Percentiles rank a stretch among this genome's conserved stretches.
phyloP scores from a whole-genome alignment of 2,329 filamentous ascomycete genomes.

The Knufia fluminis region DNA sequence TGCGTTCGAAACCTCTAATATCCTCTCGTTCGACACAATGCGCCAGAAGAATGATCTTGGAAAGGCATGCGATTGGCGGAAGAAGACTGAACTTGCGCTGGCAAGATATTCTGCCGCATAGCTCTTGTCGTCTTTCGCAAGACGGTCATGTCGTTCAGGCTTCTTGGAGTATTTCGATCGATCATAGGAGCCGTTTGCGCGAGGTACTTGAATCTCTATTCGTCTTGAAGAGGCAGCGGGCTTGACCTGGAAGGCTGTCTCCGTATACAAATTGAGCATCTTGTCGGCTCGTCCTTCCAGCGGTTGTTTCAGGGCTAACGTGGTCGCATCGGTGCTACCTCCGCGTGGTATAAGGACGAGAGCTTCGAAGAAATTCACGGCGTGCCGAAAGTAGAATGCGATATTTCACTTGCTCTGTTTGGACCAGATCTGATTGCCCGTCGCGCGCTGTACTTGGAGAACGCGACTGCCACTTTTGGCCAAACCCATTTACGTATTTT shows the following conservation, averaged over 20 bases:
- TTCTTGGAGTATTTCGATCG: constrained; percentile 14
- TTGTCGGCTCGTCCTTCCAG: neutral
- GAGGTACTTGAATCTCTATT: constrained; percentile 15
- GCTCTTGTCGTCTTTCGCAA: constrained; percentile 44
- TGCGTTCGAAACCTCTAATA: constrained; percentile 72
- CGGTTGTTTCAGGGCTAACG: too few species aligned
- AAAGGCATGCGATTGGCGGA: constrained; percentile 63
- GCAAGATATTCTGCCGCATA: constrained; percentile 69
- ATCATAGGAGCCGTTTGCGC: constrained; percentile 19
- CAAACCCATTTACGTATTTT: too few species aligned
- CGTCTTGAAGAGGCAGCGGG: constrained; percentile 14
- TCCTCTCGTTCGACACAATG: constrained; percentile 66
- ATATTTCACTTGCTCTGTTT: too few species aligned
- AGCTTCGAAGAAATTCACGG: too few species aligned
- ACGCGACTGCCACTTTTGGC: too few species aligned
- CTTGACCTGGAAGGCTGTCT: constrained; percentile 20
- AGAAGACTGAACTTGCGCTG: constrained; percentile 71
- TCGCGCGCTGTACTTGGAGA: too few species aligned
- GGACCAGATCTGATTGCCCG: too few species aligned
- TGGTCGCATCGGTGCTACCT: too few species aligned
- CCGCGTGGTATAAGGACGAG: too few species aligned
- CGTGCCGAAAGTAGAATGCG: too few species aligned
- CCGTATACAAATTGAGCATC: constrained; percentile 24
- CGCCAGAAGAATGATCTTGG: constrained; percentile 89
- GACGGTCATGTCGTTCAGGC: constrained; percentile 2